phyloP scores from a whole-genome alignment of 2,329 filamentous ascomycete genomes.

The Alternaria postmessia region DNA sequence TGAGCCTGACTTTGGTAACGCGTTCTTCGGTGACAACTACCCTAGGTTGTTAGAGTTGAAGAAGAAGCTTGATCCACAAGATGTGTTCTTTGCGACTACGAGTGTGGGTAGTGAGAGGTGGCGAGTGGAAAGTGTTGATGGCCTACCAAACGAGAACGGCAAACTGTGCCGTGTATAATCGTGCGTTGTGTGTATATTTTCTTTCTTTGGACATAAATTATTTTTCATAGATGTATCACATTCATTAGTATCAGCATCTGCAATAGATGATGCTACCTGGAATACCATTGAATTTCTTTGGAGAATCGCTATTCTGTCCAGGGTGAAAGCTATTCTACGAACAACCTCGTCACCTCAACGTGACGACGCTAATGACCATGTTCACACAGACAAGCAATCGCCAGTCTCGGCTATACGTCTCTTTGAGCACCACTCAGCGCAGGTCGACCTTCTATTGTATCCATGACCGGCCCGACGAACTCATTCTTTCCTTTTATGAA shows the following conservation, averaged over 20 bases:
- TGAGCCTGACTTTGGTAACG: conserved; percentile 44
- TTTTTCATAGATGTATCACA: too few species aligned
- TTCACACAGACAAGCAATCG: background rate
- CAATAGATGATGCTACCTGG: background rate
- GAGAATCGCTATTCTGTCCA: background rate
- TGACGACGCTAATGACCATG: background rate
- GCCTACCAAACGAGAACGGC: conserved; percentile 47
- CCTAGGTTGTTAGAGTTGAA: conserved; percentile 40
- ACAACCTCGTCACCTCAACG: background rate
- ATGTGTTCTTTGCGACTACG: conserved; percentile 47
- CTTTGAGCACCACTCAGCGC: background rate
- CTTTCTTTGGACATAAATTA: background rate
- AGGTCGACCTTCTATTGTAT: background rate
- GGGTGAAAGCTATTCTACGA: background rate
- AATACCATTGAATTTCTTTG: background rate
- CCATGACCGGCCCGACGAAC: background rate
- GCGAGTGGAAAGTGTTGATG: conserved; percentile 45
- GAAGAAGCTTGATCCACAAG: conserved; percentile 44
- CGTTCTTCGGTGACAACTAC: conserved; percentile 47
- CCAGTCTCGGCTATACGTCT: background rate
- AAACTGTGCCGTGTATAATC: conserved; percentile 41
- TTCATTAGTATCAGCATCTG: too few species aligned
- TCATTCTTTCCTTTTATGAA: background rate
- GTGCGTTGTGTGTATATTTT: background rate
- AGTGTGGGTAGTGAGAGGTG: conserved; percentile 47